Base-by-base conservation (phyloP, 2,329 filamentous ascomycete genomes). In the Xylariaceae sp. region DNA sequence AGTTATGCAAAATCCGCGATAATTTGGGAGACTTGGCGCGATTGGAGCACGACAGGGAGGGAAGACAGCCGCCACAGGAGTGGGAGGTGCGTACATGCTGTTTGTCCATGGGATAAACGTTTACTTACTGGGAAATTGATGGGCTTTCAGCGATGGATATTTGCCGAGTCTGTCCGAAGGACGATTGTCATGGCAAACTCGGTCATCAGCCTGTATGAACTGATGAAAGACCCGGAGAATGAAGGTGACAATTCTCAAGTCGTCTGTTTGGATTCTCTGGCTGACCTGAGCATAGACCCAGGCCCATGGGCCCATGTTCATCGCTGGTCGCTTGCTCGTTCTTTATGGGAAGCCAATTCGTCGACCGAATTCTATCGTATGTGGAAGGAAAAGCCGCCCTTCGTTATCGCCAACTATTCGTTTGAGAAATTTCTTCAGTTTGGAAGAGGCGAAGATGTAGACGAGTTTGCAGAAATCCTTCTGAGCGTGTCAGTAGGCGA, bases 141-240 rank as follows among this genome's bases (percentile, higher is more conserved):
- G 10, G n/a, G 20, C 23, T 46, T 13, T 8, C 41, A 72, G 70
- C 59, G 62, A 55, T 72, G 70, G 69, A 66, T 71, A 43, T 72
- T 71, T 26, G 64, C 66, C 43, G 70, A 72, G 50, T 71, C 64
- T 10, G 51, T 71, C 13, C 63, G 68, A 4, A 62, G 70, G 47
- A 72, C 70, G 2, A 64, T 70, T 27, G 21, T 70, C 6, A 67
- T 71, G 45, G 58, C 65, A n/a, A 64, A 70, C 50, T 59, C 63
- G 2, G 57, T 69, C 43, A 43, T 70, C 7, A 46, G 53, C 11
- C 27, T 72, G 1, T 71, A 65, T 33, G 57, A 60, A 15, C 45
- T 69, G 46, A 57, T 69, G 45, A 67, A 66, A 43, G 59, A 64
- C 23, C 47, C 58, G 39, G 55, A 33, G 18, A 15, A 24, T n/a